Evolutionary conservation across 2,329 filamentous ascomycete species (phyloP), one percentile per base, ranked within the genome.

Genomic region (Colletotrichum nymphaeae): DNA sequence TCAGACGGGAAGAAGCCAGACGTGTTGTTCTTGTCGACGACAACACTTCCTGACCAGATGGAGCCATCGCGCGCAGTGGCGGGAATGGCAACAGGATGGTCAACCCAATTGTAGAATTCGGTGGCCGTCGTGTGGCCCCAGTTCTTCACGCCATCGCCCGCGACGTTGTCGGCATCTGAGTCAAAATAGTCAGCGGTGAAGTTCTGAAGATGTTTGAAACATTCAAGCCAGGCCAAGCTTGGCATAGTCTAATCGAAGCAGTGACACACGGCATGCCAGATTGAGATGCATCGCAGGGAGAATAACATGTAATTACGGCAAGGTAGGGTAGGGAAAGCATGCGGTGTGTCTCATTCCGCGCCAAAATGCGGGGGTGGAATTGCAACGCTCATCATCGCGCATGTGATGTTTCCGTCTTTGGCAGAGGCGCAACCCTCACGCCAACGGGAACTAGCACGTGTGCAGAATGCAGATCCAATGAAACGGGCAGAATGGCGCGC

Each of bases 61-160:
- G 81, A 85, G 14, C 83, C 81, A 0, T 79, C 81, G 22, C 86
- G 78, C 32, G 85, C 82, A 0, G 84, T 82, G 0, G 88, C 87
- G 58, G 83, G 89, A 4, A 93, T 82, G 11, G 91, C 91, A 75
- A 93, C 89, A 5, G 88, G 87, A 77, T 93, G 90, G 75, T 93
- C 92, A 1, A 83, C 83, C 91, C 91, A 93, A 72, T 88, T 87
- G 76, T 91, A 92, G 2, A 93, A 82, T 75, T 93, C 90, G 9
- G 80, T 77, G 37, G 87, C 90, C 2, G 90, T 93, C 2, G 91
- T 90, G 78, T 93, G 91, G 9, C 91, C 91, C 91, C 91, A 93
- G 76, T 92, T 89, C 77, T 92, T 74, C 24, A 72, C 72, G 16
- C 63, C 88, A 70, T 90, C 89, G 1, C 89, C 90, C 81, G 79